Evolutionary conservation across 2,329 filamentous ascomycete species (phyloP).

Genomic region (Colletotrichum shisoi): DNA sequence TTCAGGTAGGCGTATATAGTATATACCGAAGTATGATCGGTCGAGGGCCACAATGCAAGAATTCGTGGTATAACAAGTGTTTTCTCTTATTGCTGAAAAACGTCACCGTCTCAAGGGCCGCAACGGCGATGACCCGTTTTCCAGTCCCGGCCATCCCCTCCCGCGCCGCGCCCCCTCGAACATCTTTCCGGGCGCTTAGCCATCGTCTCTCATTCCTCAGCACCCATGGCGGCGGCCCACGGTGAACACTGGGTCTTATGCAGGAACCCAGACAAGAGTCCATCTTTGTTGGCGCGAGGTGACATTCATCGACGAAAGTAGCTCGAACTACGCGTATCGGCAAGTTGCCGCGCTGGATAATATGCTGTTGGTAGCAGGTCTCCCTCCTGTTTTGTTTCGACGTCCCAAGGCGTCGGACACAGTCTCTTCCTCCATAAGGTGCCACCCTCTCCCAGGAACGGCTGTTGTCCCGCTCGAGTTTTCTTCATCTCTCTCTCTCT

Average conservation of each 20-base stretch:
- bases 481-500: slow-evolving; percentile 3
- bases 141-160: slow-evolving; percentile 16
- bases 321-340: slow-evolving; percentile 29
- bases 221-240: slow-evolving; percentile 22
- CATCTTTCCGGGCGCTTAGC: slow-evolving; percentile 33
- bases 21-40: not conserved
- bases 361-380: slow-evolving; percentile 28
- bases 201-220: slow-evolving; percentile 28
- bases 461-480: not conserved
- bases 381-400: slow-evolving; percentile 26
- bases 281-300: slow-evolving; percentile 32
- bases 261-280: slow-evolving; percentile 23
- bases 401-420: slow-evolving; percentile 11
- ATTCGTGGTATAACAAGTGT: not conserved
- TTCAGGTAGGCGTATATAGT: not conserved
- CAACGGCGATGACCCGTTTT: slow-evolving; percentile 11
- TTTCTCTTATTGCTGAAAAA: not conserved
- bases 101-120: not conserved
- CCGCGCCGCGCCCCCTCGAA: slow-evolving; percentile 33
- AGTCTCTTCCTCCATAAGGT: slow-evolving; percentile 11
- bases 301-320: slow-evolving; percentile 14
- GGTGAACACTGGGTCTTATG: slow-evolving; percentile 8
- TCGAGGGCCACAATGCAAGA: not conserved
- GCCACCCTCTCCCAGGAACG: not conserved
- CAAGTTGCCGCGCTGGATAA: slow-evolving; percentile 29